Evolutionary conservation across 2,329 filamentous ascomycete genomes (phyloP), one percentile per base, ranked within the genome.

Genomic region (Lojkania enalia): DNA sequence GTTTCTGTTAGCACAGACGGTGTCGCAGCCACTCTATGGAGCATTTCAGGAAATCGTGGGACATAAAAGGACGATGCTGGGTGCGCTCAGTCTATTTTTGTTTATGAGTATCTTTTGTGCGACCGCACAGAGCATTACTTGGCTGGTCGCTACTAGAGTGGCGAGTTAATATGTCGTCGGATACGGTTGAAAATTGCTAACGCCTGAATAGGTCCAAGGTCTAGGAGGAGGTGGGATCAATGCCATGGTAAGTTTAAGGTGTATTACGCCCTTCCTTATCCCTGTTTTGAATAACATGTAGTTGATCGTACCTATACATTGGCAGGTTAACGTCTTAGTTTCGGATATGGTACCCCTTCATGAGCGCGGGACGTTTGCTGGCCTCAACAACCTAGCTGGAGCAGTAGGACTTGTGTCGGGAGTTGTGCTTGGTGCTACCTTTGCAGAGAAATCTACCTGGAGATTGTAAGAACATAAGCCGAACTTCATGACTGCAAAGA

Each of bases 211-310:
- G 38, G n/a, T 42, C n/a, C 39, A 42, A 35, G 39, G 39, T 9
- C 11, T 42, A 12, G 39, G 29, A 9, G 39, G 29, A 12, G 30
- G 39, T 15, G 39, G 39, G 16, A 35, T 35, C 19, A 42, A 42
- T 19, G 39, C 39, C 7, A 42, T 42, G 39, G 39, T 42, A 9
- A n/a, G n/a, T n/a, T n/a, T n/a, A n/a, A n/a, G n/a, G n/a, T n/a
- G n/a, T n/a, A n/a, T n/a, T n/a, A n/a, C n/a, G n/a, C n/a, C n/a
- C n/a, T n/a, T n/a, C n/a, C n/a, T n/a, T n/a, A n/a, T n/a, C n/a
- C n/a, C n/a, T n/a, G n/a, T n/a, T n/a, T n/a, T n/a, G n/a, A n/a
- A n/a, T n/a, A n/a, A n/a, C n/a, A n/a, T n/a, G n/a, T n/a, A n/a
- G n/a, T n/a, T n/a, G n/a, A n/a, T n/a, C n/a, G n/a, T n/a, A n/a